Evolutionary conservation across 805 yeast species (phyloP).

Genomic region (baker's yeast (Saccharomyces cerevisiae)): DNA sequence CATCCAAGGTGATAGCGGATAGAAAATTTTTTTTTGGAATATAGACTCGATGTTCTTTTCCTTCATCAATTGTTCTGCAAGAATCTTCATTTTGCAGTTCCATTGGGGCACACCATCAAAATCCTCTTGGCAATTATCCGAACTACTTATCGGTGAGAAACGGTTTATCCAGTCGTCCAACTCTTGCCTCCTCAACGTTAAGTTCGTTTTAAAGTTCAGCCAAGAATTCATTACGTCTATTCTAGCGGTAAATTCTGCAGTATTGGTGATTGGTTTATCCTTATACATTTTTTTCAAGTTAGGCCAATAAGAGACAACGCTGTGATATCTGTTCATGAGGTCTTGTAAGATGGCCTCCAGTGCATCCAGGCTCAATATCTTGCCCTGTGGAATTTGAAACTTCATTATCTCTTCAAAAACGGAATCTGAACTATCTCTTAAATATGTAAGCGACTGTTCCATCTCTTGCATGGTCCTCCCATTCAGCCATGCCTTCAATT

Average conservation of each 20-base stretch:
- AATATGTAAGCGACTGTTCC: slow-evolving; percentile 53
- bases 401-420: slow-evolving; percentile 59
- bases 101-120: neutral
- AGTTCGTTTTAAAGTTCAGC: slow-evolving; percentile 65
- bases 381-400: slow-evolving; percentile 48
- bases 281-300: slow-evolving; percentile 66
- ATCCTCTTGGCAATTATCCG: neutral
- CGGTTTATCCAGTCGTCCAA: neutral
- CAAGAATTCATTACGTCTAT: slow-evolving; percentile 77
- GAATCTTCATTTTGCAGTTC: slow-evolving; percentile 10
- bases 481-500: slow-evolving; percentile 70
- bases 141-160: neutral
- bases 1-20: slow-evolving; percentile 71
- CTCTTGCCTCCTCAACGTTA: slow-evolving; percentile 24
- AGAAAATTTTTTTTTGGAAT: slow-evolving; percentile 60
- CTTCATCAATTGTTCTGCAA: slow-evolving; percentile 77
- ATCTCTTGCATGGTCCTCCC: slow-evolving; percentile 80
- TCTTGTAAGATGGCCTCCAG: slow-evolving; percentile 41
- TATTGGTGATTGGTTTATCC: slow-evolving; percentile 65
- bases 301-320: slow-evolving; percentile 71
- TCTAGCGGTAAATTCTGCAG: slow-evolving; percentile 53
- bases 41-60: slow-evolving; percentile 68
- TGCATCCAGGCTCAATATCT: slow-evolving; percentile 32
- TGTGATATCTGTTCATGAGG: slow-evolving; percentile 53
- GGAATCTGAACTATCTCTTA: slow-evolving; percentile 65